Evolutionary conservation across 2,329 filamentous ascomycete species (phyloP).

Genomic region (Sclerotinia subarctica): DNA sequence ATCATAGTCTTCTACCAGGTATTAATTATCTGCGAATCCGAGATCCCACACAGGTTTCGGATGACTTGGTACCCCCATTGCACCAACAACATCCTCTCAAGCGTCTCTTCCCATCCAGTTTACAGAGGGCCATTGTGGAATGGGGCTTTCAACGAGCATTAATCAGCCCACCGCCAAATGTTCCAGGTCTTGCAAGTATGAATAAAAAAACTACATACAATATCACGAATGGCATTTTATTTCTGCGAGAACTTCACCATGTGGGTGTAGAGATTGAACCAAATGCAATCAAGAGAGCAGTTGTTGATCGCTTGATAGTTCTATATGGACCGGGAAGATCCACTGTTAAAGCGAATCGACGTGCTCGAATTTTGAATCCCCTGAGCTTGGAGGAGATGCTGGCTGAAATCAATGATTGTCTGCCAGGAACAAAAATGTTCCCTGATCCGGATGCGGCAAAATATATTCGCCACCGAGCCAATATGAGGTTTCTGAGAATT

Average conservation of each 20-base stretch:
- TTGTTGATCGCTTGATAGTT: constrained; percentile 32
- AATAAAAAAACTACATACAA: background rate
- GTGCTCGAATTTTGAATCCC: constrained; percentile 19
- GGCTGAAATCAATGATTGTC: constrained; percentile 28
- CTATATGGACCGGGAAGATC: constrained; percentile 34
- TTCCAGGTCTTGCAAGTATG: background rate
- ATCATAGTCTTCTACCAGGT: background rate
- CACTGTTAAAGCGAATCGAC: constrained; percentile 25
- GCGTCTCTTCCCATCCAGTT: constrained; percentile 42
- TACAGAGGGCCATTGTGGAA: constrained; percentile 47
- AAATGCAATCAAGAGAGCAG: constrained; percentile 24
- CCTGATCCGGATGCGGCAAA: constrained; percentile 3
- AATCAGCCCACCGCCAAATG: background rate
- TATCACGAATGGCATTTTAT: constrained; percentile 31
- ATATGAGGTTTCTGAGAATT: constrained; percentile 2
- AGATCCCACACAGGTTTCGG: constrained; percentile 22
- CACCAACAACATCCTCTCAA: constrained; percentile 39
- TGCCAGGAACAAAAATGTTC: constrained; percentile 24
- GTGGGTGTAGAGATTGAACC: constrained; percentile 28
- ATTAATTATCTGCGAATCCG: constrained; percentile 13
- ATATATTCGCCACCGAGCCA: constrained; percentile 5
- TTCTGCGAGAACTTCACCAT: constrained; percentile 32
- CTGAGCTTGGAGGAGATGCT: constrained; percentile 25
- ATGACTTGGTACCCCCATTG: constrained; percentile 24
- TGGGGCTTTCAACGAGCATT: constrained; percentile 46